Evolutionary conservation across 129 eudicot species (phyloP), one percentile per base, ranked within the genome.

Genomic region (Chrysanthemum seticuspe): DNA sequence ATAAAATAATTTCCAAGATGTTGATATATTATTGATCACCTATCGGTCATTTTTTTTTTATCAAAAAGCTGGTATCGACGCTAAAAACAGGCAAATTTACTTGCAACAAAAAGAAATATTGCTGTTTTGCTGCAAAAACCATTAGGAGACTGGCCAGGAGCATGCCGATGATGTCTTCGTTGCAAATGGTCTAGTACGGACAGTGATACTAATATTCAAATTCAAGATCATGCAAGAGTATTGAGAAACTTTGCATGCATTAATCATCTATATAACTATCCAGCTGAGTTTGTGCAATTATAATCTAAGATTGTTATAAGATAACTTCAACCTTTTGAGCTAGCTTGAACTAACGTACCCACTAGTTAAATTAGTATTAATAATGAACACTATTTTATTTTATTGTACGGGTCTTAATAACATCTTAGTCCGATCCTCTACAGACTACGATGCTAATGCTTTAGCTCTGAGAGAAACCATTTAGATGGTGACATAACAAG

Each of bases 191-290:
- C 47, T 40, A 40, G 47, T 40, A 40, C 47, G 0, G 47, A 40
- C 47, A 40, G 2, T 40, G 10, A 40, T 6, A 40, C 45, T 36
- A 36, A 36, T 36, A 36, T 36, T 36, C 9, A 3, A 67, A 31
- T 36, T 15, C 40, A 67, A 13, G 54, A 74, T 34, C 79, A 64
- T 74, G 36, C 69, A 62, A 63, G 47, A 27, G 62, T 31, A 74
- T 52, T 62, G 27, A 74, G 8, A 61, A 62, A 23, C 70, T 45
- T 62, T 73, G 77, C 77, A 73, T 61, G 77, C 50, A 47, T 62
- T 61, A 61, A 31, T 23, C 53, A 7, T 13, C 3, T n/a, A 14
- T 27, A 10, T 64, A 40, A 40, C 47, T 6, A 36, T 10, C 23
- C 4, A 64, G 18, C 0, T 53, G 47, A 40, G 47, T 53, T 53